Evolutionary conservation across 192 early-diverging fungal species (phyloP).

Genomic region (Pilobolus umbonatus): DNA sequence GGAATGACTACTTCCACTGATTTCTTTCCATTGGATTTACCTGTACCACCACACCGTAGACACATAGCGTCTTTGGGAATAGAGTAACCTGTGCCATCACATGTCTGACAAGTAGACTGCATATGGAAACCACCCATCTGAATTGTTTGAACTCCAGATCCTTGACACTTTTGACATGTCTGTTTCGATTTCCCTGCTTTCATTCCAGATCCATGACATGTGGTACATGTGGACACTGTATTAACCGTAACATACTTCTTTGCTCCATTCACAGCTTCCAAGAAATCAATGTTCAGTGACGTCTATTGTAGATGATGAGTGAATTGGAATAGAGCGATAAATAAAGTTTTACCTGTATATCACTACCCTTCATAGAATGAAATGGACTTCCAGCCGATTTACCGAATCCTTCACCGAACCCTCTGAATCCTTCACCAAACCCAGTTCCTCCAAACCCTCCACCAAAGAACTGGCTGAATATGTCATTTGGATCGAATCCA

Average conservation of each 20-base stretch:
- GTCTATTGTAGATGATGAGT: conserved; percentile 15
- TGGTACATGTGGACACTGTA: conserved; percentile 64
- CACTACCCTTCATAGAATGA: conserved; percentile 44
- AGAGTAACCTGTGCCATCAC: conserved; percentile 77
- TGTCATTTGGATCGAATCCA: conserved; percentile 48
- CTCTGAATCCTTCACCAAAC: conserved; percentile 12
- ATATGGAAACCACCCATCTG: conserved; percentile 88
- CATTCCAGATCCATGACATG: conserved; percentile 78
- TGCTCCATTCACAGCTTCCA: conserved; percentile 86
- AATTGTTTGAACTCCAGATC: conserved; percentile 79
- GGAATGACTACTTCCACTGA: conserved; percentile 77
- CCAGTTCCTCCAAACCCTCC: conserved; percentile 36
- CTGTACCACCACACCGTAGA: conserved; percentile 72
- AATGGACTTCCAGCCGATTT: conserved; percentile 33
- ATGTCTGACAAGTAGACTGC: conserved; percentile 75
- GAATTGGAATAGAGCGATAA: background rate
- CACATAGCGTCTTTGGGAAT: conserved; percentile 69
- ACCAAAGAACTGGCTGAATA: conserved; percentile 30
- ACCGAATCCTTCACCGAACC: conserved; percentile 31
- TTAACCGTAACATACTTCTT: conserved; percentile 63
- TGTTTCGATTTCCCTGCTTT: conserved; percentile 69
- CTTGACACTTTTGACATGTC: conserved; percentile 73
- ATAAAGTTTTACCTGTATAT: conserved; percentile 45
- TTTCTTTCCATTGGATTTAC: conserved; percentile 67
- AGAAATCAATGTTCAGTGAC: conserved; percentile 70